Evolutionary conservation across 352 stramenopile species (phyloP).

Genomic region (Pythium phragmitis): DNA sequence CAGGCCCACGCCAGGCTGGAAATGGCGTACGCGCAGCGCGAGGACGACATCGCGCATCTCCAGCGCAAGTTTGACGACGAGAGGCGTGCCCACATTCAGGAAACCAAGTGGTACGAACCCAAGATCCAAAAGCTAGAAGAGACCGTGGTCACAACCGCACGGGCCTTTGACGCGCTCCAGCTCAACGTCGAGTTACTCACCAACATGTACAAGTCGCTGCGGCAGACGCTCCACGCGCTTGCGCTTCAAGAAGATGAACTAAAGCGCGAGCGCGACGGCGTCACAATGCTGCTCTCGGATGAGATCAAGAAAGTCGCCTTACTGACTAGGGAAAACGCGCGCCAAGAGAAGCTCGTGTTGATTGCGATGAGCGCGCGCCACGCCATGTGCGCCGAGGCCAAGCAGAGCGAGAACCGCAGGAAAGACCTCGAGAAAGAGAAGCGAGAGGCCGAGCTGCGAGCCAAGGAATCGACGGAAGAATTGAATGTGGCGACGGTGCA

Average conservation of each 20-base stretch:
- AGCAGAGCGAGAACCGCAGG: slow-evolving; percentile 39
- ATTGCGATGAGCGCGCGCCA: slow-evolving; percentile 76
- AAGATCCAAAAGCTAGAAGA: slow-evolving; percentile 83
- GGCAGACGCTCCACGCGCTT: slow-evolving; percentile 42
- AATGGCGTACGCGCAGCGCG: slow-evolving; percentile 69
- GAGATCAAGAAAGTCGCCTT: slow-evolving; percentile 82
- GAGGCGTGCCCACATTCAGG: slow-evolving; percentile 59
- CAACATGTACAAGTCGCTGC: slow-evolving; percentile 83
- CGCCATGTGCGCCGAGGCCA: slow-evolving; percentile 61
- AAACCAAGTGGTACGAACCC: slow-evolving; percentile 63
- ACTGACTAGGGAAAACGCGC: slow-evolving; percentile 66
- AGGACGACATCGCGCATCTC: slow-evolving; percentile 68
- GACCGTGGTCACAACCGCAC: slow-evolving; percentile 44
- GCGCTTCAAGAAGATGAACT: slow-evolving; percentile 63
- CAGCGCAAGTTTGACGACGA: slow-evolving; percentile 70
- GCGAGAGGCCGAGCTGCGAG: slow-evolving; percentile 22
- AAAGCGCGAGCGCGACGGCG: slow-evolving; percentile 53
- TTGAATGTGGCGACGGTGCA: slow-evolving; percentile 37
- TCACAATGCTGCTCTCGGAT: slow-evolving; percentile 45
- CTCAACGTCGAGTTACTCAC: slow-evolving; percentile 84
- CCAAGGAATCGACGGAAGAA: slow-evolving; percentile 42
- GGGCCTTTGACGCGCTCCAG: slow-evolving; percentile 74
- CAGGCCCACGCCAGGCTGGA: slow-evolving; percentile 53
- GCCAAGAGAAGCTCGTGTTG: slow-evolving; percentile 73
- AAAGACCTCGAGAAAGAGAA: slow-evolving; percentile 35